Percentiles rank a stretch among this genome's conserved stretches.
Conservation (phyloP, 768 basidiomycete species). For the Tricholoma matsutake region DNA sequence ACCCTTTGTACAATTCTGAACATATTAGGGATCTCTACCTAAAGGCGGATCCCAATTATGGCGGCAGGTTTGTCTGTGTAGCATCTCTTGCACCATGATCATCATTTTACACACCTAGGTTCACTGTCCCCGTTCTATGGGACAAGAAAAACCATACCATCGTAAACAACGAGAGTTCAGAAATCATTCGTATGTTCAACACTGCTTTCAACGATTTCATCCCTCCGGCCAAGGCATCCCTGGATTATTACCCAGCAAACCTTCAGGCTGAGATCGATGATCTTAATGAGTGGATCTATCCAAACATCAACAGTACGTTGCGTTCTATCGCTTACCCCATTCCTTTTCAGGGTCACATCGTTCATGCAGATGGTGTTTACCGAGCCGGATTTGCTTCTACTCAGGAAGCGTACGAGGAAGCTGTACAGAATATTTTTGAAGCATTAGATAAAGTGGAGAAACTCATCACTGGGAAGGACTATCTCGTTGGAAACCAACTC, state of each 20-base stretch:
- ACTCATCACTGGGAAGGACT: conserved; percentile 73
- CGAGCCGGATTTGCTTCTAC: conserved; percentile 82
- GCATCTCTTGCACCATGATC: not conserved
- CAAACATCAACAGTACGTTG: conserved; percentile 74
- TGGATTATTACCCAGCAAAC: conserved; percentile 78
- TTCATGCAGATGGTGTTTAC: conserved; percentile 74
- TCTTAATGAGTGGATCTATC: conserved; percentile 84
- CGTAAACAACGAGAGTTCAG: conserved; percentile 94
- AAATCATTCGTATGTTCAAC: conserved; percentile 95
- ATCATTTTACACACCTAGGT: conserved; percentile 35
- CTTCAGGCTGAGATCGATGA: conserved; percentile 76
- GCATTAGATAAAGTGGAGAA: conserved; percentile 81
- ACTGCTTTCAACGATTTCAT: conserved; percentile 74
- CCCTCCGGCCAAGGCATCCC: conserved; percentile 55
- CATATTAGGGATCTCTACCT: conserved; percentile 87
- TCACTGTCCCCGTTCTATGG: conserved; percentile 91
- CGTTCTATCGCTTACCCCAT: not conserved
- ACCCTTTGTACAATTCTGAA: conserved; percentile 64
- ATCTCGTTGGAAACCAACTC: conserved; percentile 76
- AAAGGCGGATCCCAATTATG: conserved; percentile 67
- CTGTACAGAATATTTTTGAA: conserved; percentile 71
- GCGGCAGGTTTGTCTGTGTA: conserved; percentile 50
- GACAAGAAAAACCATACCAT: conserved; percentile 85
- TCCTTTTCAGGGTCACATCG: not conserved
- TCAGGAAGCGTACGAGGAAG: conserved; percentile 77